Evolutionary conservation across 2,329 filamentous ascomycete species (phyloP), one percentile per base, ranked within the genome.

Genomic region (Chlorencoelia australis): DNA sequence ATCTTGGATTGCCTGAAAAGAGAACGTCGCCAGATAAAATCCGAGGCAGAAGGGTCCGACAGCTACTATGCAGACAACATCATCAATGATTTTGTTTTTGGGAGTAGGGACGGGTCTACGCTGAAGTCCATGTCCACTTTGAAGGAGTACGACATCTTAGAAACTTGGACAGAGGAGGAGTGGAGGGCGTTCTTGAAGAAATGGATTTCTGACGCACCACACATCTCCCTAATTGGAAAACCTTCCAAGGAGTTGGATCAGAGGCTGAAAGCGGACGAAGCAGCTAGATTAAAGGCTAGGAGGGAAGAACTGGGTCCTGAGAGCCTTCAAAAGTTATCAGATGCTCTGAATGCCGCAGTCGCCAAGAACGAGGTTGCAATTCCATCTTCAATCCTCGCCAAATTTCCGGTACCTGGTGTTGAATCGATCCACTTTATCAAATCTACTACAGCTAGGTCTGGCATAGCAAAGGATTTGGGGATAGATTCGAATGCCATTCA

Each of bases 391-490:
- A 64, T 95, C n/a, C 69, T 98, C 10, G 80, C 86, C 41, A 68
- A 75, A 36, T 94, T 93, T 67, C 67, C 74, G 27, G 83, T 96
- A 8, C 91, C 91, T 0, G 73, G 78, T 20, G 84, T 85, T 0
- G 83, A 93, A 7, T 94, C 87, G 0, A 95, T 98, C 33, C 86
- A 94, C 56, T 96, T 98, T 60, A 93, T 95, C 50, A 73, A 87
- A 45, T 91, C 87, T 0, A 77, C 73, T 5, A 93, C 87, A 13
- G 91, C 88, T 21, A 75, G 87, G 17, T 81, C 84, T 30, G 91
- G 91, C 19, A 64, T 78, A 41, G 91, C 88, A 10, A 73, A 78
- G 49, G 69, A 75, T 44, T 64, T 87, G 32, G 88, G 87, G 1
- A 62, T 69, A 16, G 67, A 71, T 0, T 62, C 77, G 19, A 89